These are phyloP conservation scores for Gymnopilus dilepis DNA, from an alignment of 768 basidiomycete species.

Conservation along the genomic window DNA sequence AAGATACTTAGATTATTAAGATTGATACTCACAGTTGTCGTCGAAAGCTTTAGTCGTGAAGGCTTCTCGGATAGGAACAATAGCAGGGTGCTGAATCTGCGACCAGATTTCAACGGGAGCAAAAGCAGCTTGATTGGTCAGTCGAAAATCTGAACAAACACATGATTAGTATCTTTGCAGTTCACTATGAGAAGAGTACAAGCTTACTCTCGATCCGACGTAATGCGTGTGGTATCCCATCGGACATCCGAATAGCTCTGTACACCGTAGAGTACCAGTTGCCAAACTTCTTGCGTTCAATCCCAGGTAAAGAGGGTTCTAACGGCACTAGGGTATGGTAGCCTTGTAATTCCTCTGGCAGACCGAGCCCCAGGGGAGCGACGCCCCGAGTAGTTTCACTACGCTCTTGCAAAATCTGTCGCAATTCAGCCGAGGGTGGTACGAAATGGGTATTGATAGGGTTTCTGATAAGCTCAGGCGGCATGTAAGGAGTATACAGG, in stretches of 20 bases:
- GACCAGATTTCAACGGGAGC: conserved; percentile 85
- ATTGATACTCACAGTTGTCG: conserved; percentile 75
- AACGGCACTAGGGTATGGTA: conserved; percentile 89
- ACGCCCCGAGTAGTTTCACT: conserved; percentile 73
- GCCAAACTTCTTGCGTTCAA: conserved; percentile 78
- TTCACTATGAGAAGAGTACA: conserved; percentile 2
- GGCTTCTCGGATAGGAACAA: conserved; percentile 85
- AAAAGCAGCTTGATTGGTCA: conserved; percentile 85
- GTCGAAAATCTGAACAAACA: conserved; percentile 70
- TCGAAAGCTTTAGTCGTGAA: conserved; percentile 94
- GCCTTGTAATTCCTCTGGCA: conserved; percentile 89
- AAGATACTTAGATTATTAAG: no score
- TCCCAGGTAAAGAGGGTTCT: conserved; percentile 50
- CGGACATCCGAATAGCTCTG: conserved; percentile 74
- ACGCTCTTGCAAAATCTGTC: conserved; percentile 49
- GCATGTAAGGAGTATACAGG: conserved; percentile 79
- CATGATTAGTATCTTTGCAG: neutral
- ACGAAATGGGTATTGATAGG: conserved; percentile 71
- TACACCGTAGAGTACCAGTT: conserved; percentile 88
- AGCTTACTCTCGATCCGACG: conserved; percentile 86
- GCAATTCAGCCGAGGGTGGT: conserved; percentile 47
- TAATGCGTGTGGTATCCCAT: conserved; percentile 80
- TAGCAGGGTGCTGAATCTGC: conserved; percentile 80
- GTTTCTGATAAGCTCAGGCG: conserved; percentile 56
- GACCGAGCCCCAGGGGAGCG: conserved; percentile 51